Base-by-base conservation (phyloP, 139 green algal genomes). In the Haematococcus sp. region DNA sequence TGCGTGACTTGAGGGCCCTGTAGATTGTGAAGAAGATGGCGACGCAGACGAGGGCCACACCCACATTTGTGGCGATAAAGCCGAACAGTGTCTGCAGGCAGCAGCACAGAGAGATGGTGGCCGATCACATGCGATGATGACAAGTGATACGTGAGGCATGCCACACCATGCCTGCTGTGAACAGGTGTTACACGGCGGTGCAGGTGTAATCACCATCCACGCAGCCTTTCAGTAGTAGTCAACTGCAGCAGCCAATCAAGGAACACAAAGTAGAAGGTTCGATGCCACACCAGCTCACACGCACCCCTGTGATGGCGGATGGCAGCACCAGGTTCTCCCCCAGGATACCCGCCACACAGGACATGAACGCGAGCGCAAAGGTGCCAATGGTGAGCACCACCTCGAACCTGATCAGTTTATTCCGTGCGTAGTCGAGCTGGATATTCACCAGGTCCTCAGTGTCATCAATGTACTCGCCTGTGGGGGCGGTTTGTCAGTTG, bases 371-470 rank as follows among this genome's bases (percentile, higher is more conserved):
- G n/a, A 96, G 67, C 4, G 80, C 81, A 34, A 94, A 90, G 35
- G 89, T 94, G 2, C 83, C 88, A 0, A 86, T 85, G 25, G 93
- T 89, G 58, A 92, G 31, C 30, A 86, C 54, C 60, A 86, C 77
- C 63, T 86, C 80, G 68, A 86, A 83, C 2, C 82, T 52, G 46
- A 93, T 92, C 2, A 96, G 85, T 73, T 92, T 84, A 83, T 97
- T 97, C 28, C 93, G 82, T 63, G 91, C 88, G 75, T 87, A 91
- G 79, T 98, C 95, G 23, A 97, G 88, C 81, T 97, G 86, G 72
- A 97, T 98, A 76, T 97, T 96, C 65, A 98, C 93, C 73, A 95
- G 95, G 75, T 98, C 95, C 85, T 98, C 93, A 25, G 93, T 97
- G 86, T 98, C 94, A 69, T 98, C 93, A 35, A 98, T 94, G 80